These are phyloP conservation scores for Termitomyces sp. DNA, from an alignment of 768 basidiomycete genomes.

Conservation along the genomic window DNA sequence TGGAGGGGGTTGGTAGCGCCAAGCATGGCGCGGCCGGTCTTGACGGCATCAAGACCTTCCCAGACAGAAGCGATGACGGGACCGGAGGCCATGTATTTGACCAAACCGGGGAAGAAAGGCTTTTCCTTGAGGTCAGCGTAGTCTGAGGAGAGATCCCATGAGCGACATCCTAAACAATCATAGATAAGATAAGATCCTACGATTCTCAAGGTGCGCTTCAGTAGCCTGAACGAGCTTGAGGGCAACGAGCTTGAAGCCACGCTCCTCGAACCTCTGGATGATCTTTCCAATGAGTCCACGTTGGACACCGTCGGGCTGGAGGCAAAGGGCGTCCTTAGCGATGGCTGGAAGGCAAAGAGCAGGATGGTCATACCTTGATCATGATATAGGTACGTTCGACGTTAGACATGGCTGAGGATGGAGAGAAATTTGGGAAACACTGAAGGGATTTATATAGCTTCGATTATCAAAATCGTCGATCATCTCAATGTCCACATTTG, in stretches of 20 bases:
- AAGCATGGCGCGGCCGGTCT: conserved; percentile 94
- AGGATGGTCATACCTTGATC: conserved; percentile 74
- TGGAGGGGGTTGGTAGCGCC: conserved; percentile 95
- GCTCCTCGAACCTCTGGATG: conserved; percentile 93
- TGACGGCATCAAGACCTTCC: conserved; percentile 90
- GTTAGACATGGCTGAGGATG: conserved; percentile 51
- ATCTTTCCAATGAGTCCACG: conserved; percentile 93
- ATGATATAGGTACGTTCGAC: conserved; percentile 97
- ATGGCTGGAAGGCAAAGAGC: not conserved
- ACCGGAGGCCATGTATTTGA: conserved; percentile 94
- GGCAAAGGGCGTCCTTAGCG: conserved; percentile 8
- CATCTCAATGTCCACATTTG: conserved; percentile 24
- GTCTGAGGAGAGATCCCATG: conserved; percentile 43
- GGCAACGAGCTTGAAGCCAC: conserved; percentile 96
- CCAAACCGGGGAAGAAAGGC: conserved; percentile 92
- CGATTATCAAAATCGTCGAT: conserved; percentile 27
- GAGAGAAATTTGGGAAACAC: conserved; percentile 17
- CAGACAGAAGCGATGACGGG: conserved; percentile 96
- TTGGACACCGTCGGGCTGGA: conserved; percentile 97
- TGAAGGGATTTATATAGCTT: conserved; percentile 8
- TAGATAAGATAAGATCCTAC: conserved; percentile 31
- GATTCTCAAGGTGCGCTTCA: conserved; percentile 85
- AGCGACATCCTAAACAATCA: conserved; percentile 1
- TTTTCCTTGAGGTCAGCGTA: conserved; percentile 94
- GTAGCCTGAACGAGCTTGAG: conserved; percentile 85